Conservation (phyloP, 352 stramenopile genomes). For the Pythium volutum region DNA sequence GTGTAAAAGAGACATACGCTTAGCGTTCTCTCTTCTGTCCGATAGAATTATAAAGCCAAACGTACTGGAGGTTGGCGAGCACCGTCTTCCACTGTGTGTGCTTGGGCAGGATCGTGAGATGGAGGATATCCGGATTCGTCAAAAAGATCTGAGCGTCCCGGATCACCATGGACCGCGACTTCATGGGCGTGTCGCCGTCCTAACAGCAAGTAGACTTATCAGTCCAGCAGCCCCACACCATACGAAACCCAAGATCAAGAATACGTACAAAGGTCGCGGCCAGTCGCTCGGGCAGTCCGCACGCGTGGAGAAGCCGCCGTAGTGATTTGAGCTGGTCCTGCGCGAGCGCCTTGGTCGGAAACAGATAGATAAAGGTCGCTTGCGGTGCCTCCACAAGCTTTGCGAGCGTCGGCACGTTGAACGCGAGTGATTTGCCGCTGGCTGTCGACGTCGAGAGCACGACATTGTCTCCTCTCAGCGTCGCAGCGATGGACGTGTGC, state of each 20-base stretch:
- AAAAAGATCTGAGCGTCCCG: conserved; percentile 92
- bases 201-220: conserved; percentile 21
- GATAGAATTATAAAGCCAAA: no score
- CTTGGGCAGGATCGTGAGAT: conserved; percentile 94
- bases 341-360: conserved; percentile 97
- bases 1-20: not conserved
- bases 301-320: conserved; percentile 58
- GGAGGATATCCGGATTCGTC: conserved; percentile 99
- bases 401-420: conserved; percentile 92
- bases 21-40: not conserved
- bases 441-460: conserved; percentile 96
- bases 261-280: conserved; percentile 67
- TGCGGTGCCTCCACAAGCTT: conserved; percentile 47
- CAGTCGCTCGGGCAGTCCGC: conserved; percentile 42
- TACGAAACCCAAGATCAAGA: conserved; percentile 1
- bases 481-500: conserved; percentile 84
- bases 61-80: conserved; percentile 87
- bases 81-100: conserved; percentile 89
- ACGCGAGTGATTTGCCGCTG: conserved; percentile 97
- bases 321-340: conserved; percentile 96
- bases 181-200: conserved; percentile 95
- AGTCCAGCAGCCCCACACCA: not conserved
- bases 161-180: conserved; percentile 81
- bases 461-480: conserved; percentile 85
- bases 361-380: conserved; percentile 92